Conservation (phyloP, 2,329 filamentous ascomycete species). For the Massarina eburnea region DNA sequence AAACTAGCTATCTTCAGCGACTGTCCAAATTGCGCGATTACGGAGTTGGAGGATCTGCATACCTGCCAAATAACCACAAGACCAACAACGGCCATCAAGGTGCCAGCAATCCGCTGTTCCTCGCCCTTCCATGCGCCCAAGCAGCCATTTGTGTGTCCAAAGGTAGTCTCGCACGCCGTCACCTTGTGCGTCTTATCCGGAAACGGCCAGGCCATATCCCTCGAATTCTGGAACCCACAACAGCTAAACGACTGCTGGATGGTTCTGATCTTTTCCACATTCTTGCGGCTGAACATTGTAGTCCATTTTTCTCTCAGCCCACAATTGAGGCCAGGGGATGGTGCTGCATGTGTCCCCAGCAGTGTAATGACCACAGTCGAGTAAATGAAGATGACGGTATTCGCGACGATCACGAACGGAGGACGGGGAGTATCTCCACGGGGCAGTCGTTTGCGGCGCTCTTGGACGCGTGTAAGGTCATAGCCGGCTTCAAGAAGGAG, state of each 20-base stretch:
- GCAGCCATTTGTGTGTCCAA: constrained; percentile 53
- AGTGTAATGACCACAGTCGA: constrained; percentile 49
- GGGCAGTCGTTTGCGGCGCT: constrained; percentile 26
- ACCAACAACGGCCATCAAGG: constrained; percentile 55
- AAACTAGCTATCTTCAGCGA: constrained; percentile 19
- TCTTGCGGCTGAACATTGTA: constrained; percentile 54
- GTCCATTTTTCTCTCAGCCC: constrained; percentile 60
- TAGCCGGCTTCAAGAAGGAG: constrained; percentile 45
- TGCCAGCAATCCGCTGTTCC: constrained; percentile 56
- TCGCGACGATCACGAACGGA: constrained; percentile 42
- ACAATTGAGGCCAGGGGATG: constrained; percentile 51
- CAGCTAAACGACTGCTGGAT: constrained; percentile 69
- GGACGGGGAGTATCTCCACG: constrained; percentile 39
- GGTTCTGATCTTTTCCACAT: constrained; percentile 53
- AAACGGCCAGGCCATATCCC: constrained; percentile 66
- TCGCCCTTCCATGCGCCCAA: constrained; percentile 58
- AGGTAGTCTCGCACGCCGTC: constrained; percentile 51
- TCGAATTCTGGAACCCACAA: constrained; percentile 62
- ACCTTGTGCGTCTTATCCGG: constrained; percentile 35
- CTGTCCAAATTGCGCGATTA: neutral
- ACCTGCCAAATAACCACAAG: constrained; percentile 41
- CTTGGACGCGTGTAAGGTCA: constrained; percentile 35
- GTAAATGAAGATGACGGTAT: constrained; percentile 44
- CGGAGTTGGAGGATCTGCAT: constrained; percentile 4
- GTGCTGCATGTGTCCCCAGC: constrained; percentile 46